phyloP scores from a whole-genome alignment of 148 eudicot species.

The Rhododendron simsii region DNA sequence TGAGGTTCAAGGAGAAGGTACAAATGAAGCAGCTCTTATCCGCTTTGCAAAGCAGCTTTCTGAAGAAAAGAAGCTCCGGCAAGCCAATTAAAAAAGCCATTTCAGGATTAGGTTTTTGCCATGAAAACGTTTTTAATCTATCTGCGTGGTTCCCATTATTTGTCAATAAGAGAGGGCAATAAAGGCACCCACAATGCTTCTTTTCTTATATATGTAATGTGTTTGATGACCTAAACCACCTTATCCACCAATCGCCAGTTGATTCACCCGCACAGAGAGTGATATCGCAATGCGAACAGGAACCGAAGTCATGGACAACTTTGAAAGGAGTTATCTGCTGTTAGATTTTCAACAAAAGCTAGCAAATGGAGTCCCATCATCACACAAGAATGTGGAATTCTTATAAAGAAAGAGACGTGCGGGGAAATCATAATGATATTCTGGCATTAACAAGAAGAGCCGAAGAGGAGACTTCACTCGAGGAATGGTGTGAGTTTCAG shows the following conservation, averaged over 20 bases:
- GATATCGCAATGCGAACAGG: neutral
- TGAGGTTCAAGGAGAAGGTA: constrained; percentile 41
- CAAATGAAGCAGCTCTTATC: constrained; percentile 44
- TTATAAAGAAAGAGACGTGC: neutral
- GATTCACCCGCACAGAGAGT: neutral
- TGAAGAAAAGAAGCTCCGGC: constrained; percentile 45
- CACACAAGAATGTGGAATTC: neutral
- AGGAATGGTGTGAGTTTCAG: neutral
- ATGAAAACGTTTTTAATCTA: neutral
- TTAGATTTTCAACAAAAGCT: neutral
- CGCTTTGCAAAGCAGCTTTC: constrained; percentile 55
- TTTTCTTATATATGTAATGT: neutral
- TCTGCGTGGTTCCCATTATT: neutral
- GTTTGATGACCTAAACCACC: neutral
- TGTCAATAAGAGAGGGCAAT: neutral
- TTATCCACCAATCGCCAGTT: neutral
- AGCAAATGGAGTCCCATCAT: neutral
- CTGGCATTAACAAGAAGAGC: neutral
- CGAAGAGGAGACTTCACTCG: neutral
- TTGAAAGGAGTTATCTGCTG: neutral
- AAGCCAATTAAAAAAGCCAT: neutral
- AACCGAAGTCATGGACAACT: neutral
- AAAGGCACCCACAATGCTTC: neutral
- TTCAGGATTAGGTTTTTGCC: neutral
- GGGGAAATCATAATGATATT: neutral